Percentiles rank a stretch among this genome's conserved stretches.
These are phyloP conservation scores for Primulina eburnea DNA, from an alignment of 257 asterid genomes.

Conservation along the genomic window DNA sequence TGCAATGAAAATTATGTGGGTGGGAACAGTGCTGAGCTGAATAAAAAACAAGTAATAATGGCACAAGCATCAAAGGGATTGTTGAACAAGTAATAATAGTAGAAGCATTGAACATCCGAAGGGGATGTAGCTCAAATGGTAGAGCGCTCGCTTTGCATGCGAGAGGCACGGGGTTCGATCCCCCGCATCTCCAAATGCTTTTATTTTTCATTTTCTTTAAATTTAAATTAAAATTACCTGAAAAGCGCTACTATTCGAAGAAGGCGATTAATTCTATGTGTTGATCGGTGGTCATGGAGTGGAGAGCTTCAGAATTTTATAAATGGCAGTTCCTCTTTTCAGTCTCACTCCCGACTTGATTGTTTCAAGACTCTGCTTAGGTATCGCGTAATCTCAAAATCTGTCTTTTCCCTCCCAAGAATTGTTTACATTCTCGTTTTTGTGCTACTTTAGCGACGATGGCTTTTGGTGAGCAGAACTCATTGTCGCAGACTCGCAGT, in stretches of 20 bases:
- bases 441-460: slow-evolving; percentile 53
- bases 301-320: neutral
- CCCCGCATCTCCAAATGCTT: slow-evolving; percentile 22
- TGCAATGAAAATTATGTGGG: too few relatives aligned
- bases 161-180: slow-evolving; percentile 98
- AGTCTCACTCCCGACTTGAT: slow-evolving; percentile 60
- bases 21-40: too few relatives aligned
- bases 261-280: too few relatives aligned
- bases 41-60: too few relatives aligned
- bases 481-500: slow-evolving; percentile 53
- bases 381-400: slow-evolving; percentile 24
- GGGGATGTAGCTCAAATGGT: slow-evolving; percentile 99
- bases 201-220: too few relatives aligned
- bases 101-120: too few relatives aligned
- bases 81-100: too few relatives aligned
- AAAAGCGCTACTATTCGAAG: too few relatives aligned
- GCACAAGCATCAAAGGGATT: too few relatives aligned
- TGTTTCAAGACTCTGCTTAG: slow-evolving; percentile 76
- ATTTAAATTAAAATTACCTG: too few relatives aligned
- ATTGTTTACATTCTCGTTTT: slow-evolving; percentile 3
- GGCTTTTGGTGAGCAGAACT: slow-evolving; percentile 86
- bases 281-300: too few relatives aligned
- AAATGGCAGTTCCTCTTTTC: slow-evolving; percentile 73
- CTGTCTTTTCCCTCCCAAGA: neutral
- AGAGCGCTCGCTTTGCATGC: slow-evolving; percentile 99